These are phyloP conservation scores for Ophiostoma quercus DNA, from an alignment of 2,329 filamentous ascomycete species.

Conservation along the genomic window DNA sequence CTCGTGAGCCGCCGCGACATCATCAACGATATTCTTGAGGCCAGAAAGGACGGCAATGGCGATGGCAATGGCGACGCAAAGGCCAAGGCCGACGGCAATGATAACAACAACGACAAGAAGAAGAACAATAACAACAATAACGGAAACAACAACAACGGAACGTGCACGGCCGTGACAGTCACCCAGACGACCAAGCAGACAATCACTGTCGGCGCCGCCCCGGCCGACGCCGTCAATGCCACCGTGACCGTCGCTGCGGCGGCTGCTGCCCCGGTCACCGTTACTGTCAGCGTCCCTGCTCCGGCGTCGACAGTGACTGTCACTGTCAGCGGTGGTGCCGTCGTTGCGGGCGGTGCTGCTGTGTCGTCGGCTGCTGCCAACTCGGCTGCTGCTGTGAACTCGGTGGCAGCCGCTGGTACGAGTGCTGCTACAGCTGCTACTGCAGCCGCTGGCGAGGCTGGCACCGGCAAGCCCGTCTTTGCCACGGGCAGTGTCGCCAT, in stretches of 20 bases:
- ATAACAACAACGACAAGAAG: neutral
- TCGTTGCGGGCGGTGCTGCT: neutral
- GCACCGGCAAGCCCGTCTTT: neutral
- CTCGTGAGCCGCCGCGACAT: neutral
- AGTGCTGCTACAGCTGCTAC: neutral
- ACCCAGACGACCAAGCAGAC: neutral
- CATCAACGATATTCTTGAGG: neutral
- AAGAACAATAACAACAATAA: neutral
- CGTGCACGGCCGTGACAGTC: conserved; percentile 12
- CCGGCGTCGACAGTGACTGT: neutral
- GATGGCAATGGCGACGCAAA: conserved; percentile 17
- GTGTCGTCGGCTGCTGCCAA: neutral
- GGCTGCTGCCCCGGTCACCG: neutral
- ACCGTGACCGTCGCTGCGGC: neutral
- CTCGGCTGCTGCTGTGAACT: neutral
- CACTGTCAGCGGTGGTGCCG: neutral
- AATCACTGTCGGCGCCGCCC: neutral
- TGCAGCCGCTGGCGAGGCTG: neutral
- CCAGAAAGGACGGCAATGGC: neutral
- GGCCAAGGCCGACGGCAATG: neutral
- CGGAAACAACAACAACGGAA: conserved; percentile 8
- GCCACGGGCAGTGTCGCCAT: neutral
- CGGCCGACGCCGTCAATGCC: conserved; percentile 3
- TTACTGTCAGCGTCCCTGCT: neutral
- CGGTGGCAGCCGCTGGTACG: neutral